Evolutionary conservation across 1,139 yeast species (phyloP).

Genomic region (Hyphopichia wangnamkhiaoensis): DNA sequence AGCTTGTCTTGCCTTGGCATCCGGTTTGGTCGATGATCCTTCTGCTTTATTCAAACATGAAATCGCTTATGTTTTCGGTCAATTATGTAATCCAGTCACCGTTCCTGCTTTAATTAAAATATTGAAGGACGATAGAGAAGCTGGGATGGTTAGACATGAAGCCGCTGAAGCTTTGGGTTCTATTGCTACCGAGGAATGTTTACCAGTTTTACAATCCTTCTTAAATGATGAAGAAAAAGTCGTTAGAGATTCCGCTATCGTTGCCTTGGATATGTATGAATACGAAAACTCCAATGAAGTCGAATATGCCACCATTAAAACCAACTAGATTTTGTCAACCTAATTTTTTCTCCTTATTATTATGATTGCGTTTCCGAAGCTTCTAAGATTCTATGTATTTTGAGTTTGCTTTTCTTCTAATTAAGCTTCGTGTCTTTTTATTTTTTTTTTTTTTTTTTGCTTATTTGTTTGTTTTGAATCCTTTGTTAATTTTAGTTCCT

Average conservation of each 20-base stretch:
- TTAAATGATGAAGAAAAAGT: constrained; percentile 82
- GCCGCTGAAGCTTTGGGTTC: constrained; percentile 99
- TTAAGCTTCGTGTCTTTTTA: too few species aligned
- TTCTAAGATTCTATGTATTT: too few species aligned
- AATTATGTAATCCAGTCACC: constrained; percentile 88
- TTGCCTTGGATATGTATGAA: constrained; percentile 97
- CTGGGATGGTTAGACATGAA: constrained; percentile 99
- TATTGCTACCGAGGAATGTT: constrained; percentile 94
- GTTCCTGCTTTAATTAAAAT: constrained; percentile 87
- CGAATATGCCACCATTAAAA: constrained; percentile 62
- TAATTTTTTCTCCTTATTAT: constrained; percentile 1
- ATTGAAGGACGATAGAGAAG: constrained; percentile 73
- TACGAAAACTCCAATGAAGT: constrained; percentile 85
- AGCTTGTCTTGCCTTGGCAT: constrained; percentile 87
- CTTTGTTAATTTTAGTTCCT: neutral
- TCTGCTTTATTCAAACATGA: constrained; percentile 96
- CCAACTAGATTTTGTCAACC: constrained; percentile 12
- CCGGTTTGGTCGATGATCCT: constrained; percentile 80
- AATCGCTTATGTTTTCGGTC: constrained; percentile 97
- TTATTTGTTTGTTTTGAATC: too few species aligned
- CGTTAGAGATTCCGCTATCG: constrained; percentile 94
- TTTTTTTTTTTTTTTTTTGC: too few species aligned
- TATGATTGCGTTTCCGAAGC: neutral
- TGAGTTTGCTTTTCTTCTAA: too few species aligned
- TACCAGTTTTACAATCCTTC: constrained; percentile 80